phyloP scores from a whole-genome alignment of 441 rosid species.

The Arabidopsis lyrata region DNA sequence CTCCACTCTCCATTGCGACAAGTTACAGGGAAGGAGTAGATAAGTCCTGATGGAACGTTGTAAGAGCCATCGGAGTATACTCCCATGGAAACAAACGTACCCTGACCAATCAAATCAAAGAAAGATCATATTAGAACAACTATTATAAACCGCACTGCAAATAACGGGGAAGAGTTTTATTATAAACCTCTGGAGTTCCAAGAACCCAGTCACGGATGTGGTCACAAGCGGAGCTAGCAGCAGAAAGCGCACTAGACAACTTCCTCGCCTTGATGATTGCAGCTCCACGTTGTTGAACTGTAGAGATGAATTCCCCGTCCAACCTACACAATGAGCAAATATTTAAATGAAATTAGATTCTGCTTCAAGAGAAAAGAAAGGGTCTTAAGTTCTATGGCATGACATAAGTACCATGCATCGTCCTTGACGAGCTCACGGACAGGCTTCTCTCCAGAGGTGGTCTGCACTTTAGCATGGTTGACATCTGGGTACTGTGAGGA shows the following conservation, averaged over 20 bases:
- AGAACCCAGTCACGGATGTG: slow-evolving; percentile 96
- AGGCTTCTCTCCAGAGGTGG: slow-evolving; percentile 66
- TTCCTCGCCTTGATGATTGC: slow-evolving; percentile 90
- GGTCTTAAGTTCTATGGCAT: slow-evolving; percentile 8
- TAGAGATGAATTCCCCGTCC: slow-evolving; percentile 72
- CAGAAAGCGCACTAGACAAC: slow-evolving; percentile 84
- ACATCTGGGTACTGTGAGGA: slow-evolving; percentile 92
- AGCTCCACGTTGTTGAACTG: slow-evolving; percentile 95
- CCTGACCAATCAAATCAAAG: slow-evolving; percentile 50
- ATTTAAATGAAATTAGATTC: neutral
- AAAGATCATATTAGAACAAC: slow-evolving; percentile 11
- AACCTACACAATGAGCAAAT: slow-evolving; percentile 43
- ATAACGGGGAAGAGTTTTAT: neutral
- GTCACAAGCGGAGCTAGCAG: slow-evolving; percentile 95
- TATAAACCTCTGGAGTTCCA: slow-evolving; percentile 87
- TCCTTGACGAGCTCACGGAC: slow-evolving; percentile 78
- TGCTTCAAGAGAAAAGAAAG: neutral
- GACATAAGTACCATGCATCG: slow-evolving; percentile 53
- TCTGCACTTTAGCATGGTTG: slow-evolving; percentile 79
- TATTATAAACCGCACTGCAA: neutral
- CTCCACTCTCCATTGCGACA: slow-evolving; percentile 83
- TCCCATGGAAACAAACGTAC: slow-evolving; percentile 92
- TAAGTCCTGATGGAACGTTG: slow-evolving; percentile 84
- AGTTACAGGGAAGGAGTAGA: slow-evolving; percentile 91
- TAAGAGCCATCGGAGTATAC: slow-evolving; percentile 94